Evolutionary conservation across 2,329 filamentous ascomycete species (phyloP).

Genomic region (Pseudocercospora fijiensis): DNA sequence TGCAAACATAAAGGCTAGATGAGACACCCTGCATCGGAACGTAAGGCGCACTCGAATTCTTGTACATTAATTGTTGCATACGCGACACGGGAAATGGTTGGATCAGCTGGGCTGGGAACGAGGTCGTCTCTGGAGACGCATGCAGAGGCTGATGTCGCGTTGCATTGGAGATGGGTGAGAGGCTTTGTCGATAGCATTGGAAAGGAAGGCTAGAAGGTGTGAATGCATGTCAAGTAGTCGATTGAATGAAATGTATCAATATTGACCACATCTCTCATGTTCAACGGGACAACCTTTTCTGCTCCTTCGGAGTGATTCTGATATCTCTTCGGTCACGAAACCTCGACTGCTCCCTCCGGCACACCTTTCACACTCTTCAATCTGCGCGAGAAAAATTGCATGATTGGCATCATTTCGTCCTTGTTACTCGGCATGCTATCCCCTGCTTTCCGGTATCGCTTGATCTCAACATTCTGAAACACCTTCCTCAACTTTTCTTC

Average conservation of each 20-base stretch:
- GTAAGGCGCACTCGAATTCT: neutral
- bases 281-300: slow-evolving; percentile 34
- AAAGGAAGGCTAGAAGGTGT: neutral
- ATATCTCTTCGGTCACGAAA: slow-evolving; percentile 33
- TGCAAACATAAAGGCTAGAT: neutral
- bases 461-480: slow-evolving; percentile 59
- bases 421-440: slow-evolving; percentile 80
- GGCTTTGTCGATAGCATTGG: neutral
- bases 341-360: slow-evolving; percentile 54
- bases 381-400: slow-evolving; percentile 75
- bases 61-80: neutral
- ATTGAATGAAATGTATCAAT: neutral
- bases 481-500: slow-evolving; percentile 60
- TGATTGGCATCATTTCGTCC: slow-evolving; percentile 86
- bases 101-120: neutral
- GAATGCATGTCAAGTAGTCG: neutral
- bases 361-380: slow-evolving; percentile 57
- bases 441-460: slow-evolving; percentile 66
- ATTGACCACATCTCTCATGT: neutral
- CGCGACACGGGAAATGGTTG: neutral
- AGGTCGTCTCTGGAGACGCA: neutral
- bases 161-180: neutral
- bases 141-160: neutral
- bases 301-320: too few species aligned
- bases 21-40: neutral